Evolutionary conservation across 805 yeast genomes (phyloP), one percentile per base, ranked within the genome.

Genomic region (Metschnikowia orientalis): DNA sequence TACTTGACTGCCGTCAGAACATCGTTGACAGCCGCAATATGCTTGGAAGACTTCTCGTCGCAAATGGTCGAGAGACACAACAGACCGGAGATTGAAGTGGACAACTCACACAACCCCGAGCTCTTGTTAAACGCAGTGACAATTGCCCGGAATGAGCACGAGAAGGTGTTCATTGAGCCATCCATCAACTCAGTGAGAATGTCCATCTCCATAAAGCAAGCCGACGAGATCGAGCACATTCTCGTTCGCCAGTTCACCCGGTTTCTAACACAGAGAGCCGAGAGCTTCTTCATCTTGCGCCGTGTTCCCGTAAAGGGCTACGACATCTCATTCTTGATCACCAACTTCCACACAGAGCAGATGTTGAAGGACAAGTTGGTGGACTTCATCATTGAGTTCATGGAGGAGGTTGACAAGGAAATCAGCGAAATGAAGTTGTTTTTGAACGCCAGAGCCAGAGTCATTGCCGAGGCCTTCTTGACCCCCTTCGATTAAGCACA

Each of bases 371-470:
- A 82, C 51, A 92, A 92, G 63, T 73, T 92, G 50, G 95, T 92
- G 26, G 98, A 92, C 60, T 92, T 92, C 59, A 89, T 92, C 48
- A 87, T 92, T 48, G 97, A 92, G 65, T 92, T 92, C 59, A 89
- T 92, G 97, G 97, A 92, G 61, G 98, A 89, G 54, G 98, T 92
- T 12, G 98, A 92, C 61, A 90, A 88, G 67, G 98, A 92, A 61
- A 92, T 92, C 54, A 86, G 96, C 61, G 98, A 92, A 59, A 92
- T 92, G 95, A 92, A 92, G 63, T 73, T 92, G 59, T 92, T 90
- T 59, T 75, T 92, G 57, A 92, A 92, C 55, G 96, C 98, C 9
- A 77, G 98, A 56, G 98, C 98, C 9, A 82, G 98, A 69, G 90
- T 87, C 41, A 94, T 88, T 30, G 98, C 98, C 17, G 98, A 92